A percentile compares a stretch with the other conserved stretches of the same genome.
Evolutionary conservation across 2,329 filamentous ascomycete species (phyloP).

Genomic region (Colletotrichum tamarilloi): DNA sequence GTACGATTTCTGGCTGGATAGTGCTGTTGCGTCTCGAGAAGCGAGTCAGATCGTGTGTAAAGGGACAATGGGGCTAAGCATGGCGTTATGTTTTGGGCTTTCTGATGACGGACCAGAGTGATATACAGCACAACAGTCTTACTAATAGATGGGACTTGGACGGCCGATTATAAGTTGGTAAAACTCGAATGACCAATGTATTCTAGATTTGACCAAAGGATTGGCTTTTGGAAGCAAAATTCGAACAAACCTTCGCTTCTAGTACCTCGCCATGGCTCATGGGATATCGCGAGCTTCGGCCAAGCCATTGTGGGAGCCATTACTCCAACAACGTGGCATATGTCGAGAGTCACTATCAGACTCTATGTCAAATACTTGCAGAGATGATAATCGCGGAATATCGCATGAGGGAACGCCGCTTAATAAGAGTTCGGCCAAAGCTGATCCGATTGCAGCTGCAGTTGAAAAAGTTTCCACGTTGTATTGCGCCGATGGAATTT

Average conservation of each 20-base stretch:
- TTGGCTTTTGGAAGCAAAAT: not conserved
- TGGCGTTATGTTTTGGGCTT: conserved; percentile 34
- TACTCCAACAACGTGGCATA: not conserved
- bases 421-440: not conserved
- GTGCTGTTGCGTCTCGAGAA: not conserved
- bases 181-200: conserved; percentile 28
- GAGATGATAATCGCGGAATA: too few relatives aligned
- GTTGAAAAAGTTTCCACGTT: not conserved
- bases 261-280: not conserved
- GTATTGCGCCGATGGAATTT: not conserved
- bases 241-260: not conserved
- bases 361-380: not conserved
- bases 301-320: not conserved
- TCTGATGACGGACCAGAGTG: conserved; percentile 20
- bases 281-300: not conserved
- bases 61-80: conserved; percentile 31
- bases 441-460: not conserved
- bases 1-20: not conserved
- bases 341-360: not conserved
- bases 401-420: not conserved
- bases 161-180: conserved; percentile 17
- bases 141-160: conserved; percentile 30
- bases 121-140: conserved; percentile 21
- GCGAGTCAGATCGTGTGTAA: conserved; percentile 22
- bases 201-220: conserved; percentile 14